phyloP scores from a whole-genome alignment of 2,329 filamentous ascomycete species.

The Rutstroemia sp. region DNA sequence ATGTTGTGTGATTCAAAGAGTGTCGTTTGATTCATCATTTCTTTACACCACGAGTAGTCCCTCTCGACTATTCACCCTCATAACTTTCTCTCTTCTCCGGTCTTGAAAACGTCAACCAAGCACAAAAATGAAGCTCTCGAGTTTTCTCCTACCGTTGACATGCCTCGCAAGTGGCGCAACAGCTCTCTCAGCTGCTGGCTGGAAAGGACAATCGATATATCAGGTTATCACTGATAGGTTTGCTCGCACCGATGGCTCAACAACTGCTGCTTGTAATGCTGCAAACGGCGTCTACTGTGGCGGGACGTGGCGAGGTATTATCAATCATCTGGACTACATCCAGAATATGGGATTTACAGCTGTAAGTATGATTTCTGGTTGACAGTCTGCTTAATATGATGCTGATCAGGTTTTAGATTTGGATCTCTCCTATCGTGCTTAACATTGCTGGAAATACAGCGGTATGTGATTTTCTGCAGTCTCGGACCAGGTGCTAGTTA shows the following conservation, averaged over 20 bases:
- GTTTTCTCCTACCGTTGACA: not conserved
- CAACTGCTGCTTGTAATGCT: conserved; percentile 21
- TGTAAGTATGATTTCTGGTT: conserved; percentile 13
- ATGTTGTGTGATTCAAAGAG: too few relatives aligned
- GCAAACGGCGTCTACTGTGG: conserved; percentile 37
- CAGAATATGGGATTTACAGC: conserved; percentile 33
- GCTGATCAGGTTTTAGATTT: conserved; percentile 25
- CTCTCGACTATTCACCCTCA: too few relatives aligned
- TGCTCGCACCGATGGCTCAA: conserved; percentile 31
- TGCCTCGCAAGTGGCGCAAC: not conserved
- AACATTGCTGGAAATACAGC: conserved; percentile 31
- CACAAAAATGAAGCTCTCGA: not conserved
- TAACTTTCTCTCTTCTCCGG: not conserved
- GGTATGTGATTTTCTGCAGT: not conserved
- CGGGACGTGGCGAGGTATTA: conserved; percentile 36
- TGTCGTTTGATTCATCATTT: too few relatives aligned
- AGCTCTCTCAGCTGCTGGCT: conserved; percentile 25
- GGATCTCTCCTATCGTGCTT: conserved; percentile 38
- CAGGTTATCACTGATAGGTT: conserved; percentile 35
- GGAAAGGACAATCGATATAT: conserved; percentile 37
- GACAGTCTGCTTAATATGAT: not conserved
- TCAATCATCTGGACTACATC: conserved; percentile 36
- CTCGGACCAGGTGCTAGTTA: too few relatives aligned
- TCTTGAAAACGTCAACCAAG: not conserved
- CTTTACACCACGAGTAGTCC: too few relatives aligned